phyloP scores from a whole-genome alignment of 208 protist species.

The Leishmania amazonensis region DNA sequence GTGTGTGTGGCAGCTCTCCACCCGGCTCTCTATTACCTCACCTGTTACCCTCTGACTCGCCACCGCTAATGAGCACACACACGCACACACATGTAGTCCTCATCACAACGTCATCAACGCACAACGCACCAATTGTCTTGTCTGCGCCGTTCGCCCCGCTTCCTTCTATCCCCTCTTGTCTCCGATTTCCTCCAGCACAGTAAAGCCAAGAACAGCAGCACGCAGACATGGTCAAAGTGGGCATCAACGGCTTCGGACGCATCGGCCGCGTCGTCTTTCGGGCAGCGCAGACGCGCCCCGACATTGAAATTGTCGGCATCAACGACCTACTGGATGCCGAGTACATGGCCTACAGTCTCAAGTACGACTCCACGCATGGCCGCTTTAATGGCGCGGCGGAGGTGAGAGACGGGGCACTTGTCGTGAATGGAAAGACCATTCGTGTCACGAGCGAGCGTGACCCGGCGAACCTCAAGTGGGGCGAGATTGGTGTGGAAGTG shows the following conservation, averaged over 20 bases:
- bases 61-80: slow-evolving; percentile 1
- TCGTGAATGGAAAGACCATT: slow-evolving; percentile 85
- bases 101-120: neutral
- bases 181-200: neutral
- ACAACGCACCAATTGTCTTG: neutral
- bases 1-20: neutral
- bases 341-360: slow-evolving; percentile 97
- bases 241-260: slow-evolving; percentile 99
- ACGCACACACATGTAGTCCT: slow-evolving; percentile 8
- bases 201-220: neutral
- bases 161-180: neutral
- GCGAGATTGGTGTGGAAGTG: slow-evolving; percentile 91
- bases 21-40: neutral
- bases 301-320: slow-evolving; percentile 66
- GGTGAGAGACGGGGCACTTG: slow-evolving; percentile 68
- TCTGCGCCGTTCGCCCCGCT: neutral
- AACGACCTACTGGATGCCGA: slow-evolving; percentile 93
- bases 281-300: slow-evolving; percentile 68
- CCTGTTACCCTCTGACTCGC: neutral
- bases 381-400: slow-evolving; percentile 76
- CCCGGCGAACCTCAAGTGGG: slow-evolving; percentile 96
- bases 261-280: slow-evolving; percentile 97
- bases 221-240: slow-evolving; percentile 69
- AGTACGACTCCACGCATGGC: slow-evolving; percentile 98
- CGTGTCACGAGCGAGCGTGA: slow-evolving; percentile 84